phyloP scores from a whole-genome alignment of 2,329 filamentous ascomycete genomes.

The Fusarium tjaetaba region DNA sequence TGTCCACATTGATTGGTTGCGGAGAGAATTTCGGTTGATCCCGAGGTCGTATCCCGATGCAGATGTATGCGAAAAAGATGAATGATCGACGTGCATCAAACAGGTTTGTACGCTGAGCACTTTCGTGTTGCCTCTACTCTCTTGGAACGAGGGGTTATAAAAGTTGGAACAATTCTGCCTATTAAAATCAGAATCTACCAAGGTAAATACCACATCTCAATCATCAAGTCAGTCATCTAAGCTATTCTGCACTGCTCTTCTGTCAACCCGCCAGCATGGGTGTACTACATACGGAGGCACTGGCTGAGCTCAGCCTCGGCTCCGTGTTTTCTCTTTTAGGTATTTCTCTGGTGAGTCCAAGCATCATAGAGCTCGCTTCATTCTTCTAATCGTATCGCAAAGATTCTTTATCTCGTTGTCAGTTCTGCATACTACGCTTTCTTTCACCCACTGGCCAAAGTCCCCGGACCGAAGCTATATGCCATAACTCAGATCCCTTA shows the following conservation, averaged over 20 bases:
- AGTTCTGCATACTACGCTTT: background rate
- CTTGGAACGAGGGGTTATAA: background rate
- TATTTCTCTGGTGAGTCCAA: background rate
- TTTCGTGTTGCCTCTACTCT: background rate
- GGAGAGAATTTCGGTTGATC: background rate
- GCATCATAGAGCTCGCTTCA: background rate
- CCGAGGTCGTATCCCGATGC: background rate
- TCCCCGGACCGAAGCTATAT: conserved; percentile 4
- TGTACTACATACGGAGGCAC: background rate
- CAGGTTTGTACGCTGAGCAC: background rate
- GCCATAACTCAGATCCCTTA: background rate
- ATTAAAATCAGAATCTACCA: accelerated
- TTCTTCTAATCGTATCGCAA: background rate
- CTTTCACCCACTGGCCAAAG: conserved; percentile 8
- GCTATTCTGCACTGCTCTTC: background rate
- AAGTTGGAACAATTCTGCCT: accelerated
- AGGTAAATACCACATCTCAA: background rate
- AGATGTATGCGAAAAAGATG: background rate
- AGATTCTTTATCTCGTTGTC: background rate
- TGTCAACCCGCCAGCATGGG: background rate
- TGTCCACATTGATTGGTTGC: background rate
- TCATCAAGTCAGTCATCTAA: background rate
- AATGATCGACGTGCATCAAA: background rate
- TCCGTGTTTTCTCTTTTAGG: background rate
- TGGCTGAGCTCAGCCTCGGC: background rate